phyloP scores from a whole-genome alignment of 352 stramenopile genomes.

The Phytophthora litchii region DNA sequence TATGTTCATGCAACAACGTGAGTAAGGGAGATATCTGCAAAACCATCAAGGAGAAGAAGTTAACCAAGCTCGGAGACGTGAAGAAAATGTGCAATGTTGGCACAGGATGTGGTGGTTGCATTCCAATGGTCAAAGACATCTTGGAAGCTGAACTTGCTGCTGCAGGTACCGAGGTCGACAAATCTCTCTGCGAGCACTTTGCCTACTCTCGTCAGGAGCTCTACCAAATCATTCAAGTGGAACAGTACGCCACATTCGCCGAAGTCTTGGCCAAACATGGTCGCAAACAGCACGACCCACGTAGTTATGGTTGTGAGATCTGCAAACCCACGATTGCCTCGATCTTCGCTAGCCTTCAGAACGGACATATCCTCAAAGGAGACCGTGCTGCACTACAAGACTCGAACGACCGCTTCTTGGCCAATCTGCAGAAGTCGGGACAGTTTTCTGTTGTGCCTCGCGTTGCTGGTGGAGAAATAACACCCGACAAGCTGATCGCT shows the following conservation, averaged over 20 bases:
- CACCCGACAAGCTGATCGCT: slow-evolving; percentile 89
- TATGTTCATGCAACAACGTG: slow-evolving; percentile 95
- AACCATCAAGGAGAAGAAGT: slow-evolving; percentile 77
- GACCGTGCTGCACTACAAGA: slow-evolving; percentile 86
- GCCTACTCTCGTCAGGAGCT: slow-evolving; percentile 89
- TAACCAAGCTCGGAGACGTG: slow-evolving; percentile 71
- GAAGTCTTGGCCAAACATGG: slow-evolving; percentile 88
- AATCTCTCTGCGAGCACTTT: slow-evolving; percentile 93
- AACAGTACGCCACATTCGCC: slow-evolving; percentile 87
- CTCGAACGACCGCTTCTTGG: slow-evolving; percentile 92
- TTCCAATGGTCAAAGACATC: slow-evolving; percentile 91
- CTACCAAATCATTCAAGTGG: slow-evolving; percentile 85
- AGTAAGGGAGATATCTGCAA: slow-evolving; percentile 80
- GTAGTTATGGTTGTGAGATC: slow-evolving; percentile 88
- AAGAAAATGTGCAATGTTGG: slow-evolving; percentile 90
- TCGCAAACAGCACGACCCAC: slow-evolving; percentile 43
- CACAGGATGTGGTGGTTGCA: slow-evolving; percentile 91
- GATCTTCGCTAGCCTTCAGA: slow-evolving; percentile 91
- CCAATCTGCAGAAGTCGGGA: slow-evolving; percentile 93
- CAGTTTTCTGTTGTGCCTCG: slow-evolving; percentile 93
- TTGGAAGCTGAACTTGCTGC: slow-evolving; percentile 83
- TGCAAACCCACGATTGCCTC: slow-evolving; percentile 92
- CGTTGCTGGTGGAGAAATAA: slow-evolving; percentile 91
- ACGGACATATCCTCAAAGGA: slow-evolving; percentile 85
- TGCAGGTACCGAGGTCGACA: slow-evolving; percentile 88